Evolutionary conservation across 495 filamentous ascomycete species (phyloP).

Genomic region (Podospora tetraspora): DNA sequence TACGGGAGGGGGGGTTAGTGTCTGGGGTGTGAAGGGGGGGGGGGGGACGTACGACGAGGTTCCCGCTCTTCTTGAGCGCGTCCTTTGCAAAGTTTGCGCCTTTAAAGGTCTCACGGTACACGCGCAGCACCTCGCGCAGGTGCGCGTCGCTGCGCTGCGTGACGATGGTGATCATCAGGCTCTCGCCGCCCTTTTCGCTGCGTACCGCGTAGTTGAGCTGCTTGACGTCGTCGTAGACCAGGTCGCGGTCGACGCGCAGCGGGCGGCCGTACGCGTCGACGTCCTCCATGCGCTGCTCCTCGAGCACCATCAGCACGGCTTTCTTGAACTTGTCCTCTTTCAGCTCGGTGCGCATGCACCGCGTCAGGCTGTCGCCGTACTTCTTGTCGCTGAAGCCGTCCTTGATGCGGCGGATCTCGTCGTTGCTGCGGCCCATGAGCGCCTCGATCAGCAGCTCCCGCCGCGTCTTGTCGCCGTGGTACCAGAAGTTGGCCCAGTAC

Average conservation of each 20-base stretch:
- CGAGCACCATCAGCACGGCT: constrained; percentile 78
- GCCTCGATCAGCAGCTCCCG: constrained; percentile 88
- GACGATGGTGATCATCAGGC: constrained; percentile 81
- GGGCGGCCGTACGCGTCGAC: constrained; percentile 44
- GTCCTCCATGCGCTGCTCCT: constrained; percentile 79
- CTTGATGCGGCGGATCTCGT: constrained; percentile 86
- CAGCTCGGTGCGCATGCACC: constrained; percentile 86
- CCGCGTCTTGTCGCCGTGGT: constrained; percentile 78
- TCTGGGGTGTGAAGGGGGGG: neutral
- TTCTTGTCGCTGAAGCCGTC: constrained; percentile 89
- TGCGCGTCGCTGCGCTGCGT: constrained; percentile 73
- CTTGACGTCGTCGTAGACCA: constrained; percentile 66
- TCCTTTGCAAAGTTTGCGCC: constrained; percentile 76
- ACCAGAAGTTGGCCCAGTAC: constrained; percentile 99
- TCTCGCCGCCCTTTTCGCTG: constrained; percentile 78
- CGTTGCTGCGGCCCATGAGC: constrained; percentile 81
- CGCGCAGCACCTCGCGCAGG: constrained; percentile 67
- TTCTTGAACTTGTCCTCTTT: constrained; percentile 92
- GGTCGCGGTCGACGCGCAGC: constrained; percentile 39
- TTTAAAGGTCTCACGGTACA: constrained; percentile 62
- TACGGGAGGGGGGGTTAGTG: neutral
- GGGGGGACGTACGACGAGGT: constrained; percentile 71
- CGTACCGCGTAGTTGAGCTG: constrained; percentile 64
- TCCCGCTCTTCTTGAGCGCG: constrained; percentile 81
- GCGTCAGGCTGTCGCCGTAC: constrained; percentile 73